Conservation (phyloP, 305 asterid genomes). For the Fraxinus velutina region DNA sequence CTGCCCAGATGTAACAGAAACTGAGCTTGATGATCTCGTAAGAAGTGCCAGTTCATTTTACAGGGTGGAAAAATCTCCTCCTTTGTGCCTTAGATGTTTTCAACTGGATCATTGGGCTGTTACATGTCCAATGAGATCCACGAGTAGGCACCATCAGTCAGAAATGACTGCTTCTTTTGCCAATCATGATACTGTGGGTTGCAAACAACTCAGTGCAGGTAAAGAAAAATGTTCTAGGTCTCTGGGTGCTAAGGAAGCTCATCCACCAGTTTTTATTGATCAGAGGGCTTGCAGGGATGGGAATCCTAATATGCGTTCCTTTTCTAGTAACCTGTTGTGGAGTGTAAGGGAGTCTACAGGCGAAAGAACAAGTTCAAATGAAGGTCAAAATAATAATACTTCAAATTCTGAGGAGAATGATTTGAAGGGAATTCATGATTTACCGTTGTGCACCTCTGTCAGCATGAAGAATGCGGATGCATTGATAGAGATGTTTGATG, state of each 20-base stretch:
- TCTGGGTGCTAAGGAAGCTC: constrained; percentile 6
- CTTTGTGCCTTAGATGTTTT: constrained; percentile 61
- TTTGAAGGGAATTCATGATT: constrained; percentile 18
- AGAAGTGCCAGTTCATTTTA: constrained; percentile 34
- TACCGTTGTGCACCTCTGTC: constrained; percentile 21
- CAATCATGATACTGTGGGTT: background rate
- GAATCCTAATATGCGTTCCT: constrained; percentile 2
- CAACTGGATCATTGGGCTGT: constrained; percentile 65
- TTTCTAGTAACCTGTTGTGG: constrained; percentile 11
- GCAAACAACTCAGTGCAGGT: constrained; percentile 11
- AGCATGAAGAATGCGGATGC: constrained; percentile 20
- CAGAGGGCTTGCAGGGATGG: constrained; percentile 28
- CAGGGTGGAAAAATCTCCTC: constrained; percentile 33
- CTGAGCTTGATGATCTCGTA: constrained; percentile 49
- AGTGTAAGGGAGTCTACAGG: constrained; percentile 17
- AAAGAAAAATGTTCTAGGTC: constrained; percentile 17
- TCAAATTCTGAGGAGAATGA: constrained; percentile 29
- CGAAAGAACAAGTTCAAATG: constrained; percentile 18
- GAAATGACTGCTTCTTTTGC: constrained; percentile 6
- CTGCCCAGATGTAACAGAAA: constrained; percentile 40
- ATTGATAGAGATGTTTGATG: constrained; percentile 45
- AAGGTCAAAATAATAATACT: constrained; percentile 23
- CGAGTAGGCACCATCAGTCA: constrained; percentile 22
- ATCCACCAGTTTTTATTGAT: constrained; percentile 34
- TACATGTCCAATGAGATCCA: constrained; percentile 45